A percentile compares a stretch with the other conserved stretches of the same genome.
Evolutionary conservation across 78 protist genomes (phyloP).

Genomic region (Acrasis kona): DNA sequence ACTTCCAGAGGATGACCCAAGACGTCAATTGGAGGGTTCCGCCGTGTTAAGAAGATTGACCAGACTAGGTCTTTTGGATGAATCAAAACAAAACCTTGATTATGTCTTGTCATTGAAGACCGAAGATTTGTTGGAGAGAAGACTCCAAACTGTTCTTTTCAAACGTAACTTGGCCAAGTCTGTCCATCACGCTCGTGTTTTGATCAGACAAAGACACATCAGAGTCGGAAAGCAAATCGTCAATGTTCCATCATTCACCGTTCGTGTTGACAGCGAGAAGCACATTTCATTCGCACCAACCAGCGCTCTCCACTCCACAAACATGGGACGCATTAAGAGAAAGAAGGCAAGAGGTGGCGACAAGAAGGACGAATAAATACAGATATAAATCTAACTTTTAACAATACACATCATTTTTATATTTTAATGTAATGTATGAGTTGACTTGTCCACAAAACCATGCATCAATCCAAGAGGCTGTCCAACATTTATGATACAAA

Average conservation of each 20-base stretch:
- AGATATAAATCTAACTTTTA: neutral
- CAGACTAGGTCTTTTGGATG: conserved; percentile 91
- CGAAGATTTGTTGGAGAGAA: conserved; percentile 94
- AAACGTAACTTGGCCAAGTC: conserved; percentile 89
- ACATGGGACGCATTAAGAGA: conserved; percentile 92
- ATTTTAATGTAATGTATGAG: too few relatives aligned
- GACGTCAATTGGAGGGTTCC: conserved; percentile 89
- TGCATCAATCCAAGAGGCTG: too few relatives aligned
- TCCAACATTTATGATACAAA: too few relatives aligned
- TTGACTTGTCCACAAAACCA: too few relatives aligned
- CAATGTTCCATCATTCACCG: conserved; percentile 95
- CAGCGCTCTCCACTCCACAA: conserved; percentile 83
- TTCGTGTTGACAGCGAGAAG: conserved; percentile 92
- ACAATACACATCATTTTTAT: too few relatives aligned
- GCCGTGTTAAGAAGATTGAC: conserved; percentile 91
- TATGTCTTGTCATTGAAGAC: conserved; percentile 92
- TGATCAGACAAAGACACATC: conserved; percentile 97
- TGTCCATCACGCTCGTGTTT: conserved; percentile 99
- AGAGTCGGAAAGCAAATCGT: conserved; percentile 98
- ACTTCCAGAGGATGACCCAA: conserved; percentile 79
- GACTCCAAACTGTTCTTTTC: conserved; percentile 97
- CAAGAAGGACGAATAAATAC: conserved; percentile 1
- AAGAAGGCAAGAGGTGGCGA: conserved; percentile 35
- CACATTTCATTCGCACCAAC: conserved; percentile 87
- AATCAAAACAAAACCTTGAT: conserved; percentile 88